Evolutionary conservation across 2,329 filamentous ascomycete genomes (phyloP).

Genomic region (Ophiognomonia clavigignenti-juglandacearum): DNA sequence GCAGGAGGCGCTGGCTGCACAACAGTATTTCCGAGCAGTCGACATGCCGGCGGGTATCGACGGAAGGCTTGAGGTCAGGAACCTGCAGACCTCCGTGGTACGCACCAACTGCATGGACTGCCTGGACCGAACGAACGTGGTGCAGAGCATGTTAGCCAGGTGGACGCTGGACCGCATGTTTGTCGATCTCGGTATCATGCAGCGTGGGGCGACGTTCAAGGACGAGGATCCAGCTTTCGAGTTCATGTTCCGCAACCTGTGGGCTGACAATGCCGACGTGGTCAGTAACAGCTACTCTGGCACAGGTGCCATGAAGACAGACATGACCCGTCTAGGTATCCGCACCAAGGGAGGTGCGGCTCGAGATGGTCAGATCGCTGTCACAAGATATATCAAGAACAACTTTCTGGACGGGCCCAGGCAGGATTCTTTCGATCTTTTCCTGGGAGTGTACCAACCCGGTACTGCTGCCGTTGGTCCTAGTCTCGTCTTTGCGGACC

Average conservation of each 20-base stretch:
- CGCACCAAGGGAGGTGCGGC: conserved; percentile 80
- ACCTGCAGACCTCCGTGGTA: conserved; percentile 81
- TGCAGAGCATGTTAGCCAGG: conserved; percentile 93
- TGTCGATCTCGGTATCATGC: conserved; percentile 74
- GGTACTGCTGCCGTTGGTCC: conserved; percentile 66
- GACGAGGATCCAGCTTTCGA: conserved; percentile 78
- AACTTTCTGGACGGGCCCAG: conserved; percentile 92
- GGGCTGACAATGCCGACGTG: conserved; percentile 97
- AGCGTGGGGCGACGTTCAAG: conserved; percentile 70
- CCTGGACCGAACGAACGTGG: conserved; percentile 93
- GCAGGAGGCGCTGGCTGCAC: conserved; percentile 66
- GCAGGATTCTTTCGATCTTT: conserved; percentile 93
- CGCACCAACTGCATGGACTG: conserved; percentile 99
- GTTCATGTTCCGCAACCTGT: conserved; percentile 89
- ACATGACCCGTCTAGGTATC: conserved; percentile 90
- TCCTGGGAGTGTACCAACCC: conserved; percentile 81
- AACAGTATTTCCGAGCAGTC: conserved; percentile 89
- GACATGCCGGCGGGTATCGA: conserved; percentile 71
- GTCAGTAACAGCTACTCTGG: conserved; percentile 91
- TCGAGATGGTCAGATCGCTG: conserved; percentile 81
- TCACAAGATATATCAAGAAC: conserved; percentile 86
- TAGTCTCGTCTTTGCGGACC: conserved; percentile 74
- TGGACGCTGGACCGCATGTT: conserved; percentile 87
- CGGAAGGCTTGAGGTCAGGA: conserved; percentile 73
- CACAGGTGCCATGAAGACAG: conserved; percentile 95